A percentile compares a stretch with the other conserved stretches of the same genome.
These are phyloP conservation scores for Phytophthora sansomeana DNA, from an alignment of 352 stramenopile species.

Conservation along the genomic window DNA sequence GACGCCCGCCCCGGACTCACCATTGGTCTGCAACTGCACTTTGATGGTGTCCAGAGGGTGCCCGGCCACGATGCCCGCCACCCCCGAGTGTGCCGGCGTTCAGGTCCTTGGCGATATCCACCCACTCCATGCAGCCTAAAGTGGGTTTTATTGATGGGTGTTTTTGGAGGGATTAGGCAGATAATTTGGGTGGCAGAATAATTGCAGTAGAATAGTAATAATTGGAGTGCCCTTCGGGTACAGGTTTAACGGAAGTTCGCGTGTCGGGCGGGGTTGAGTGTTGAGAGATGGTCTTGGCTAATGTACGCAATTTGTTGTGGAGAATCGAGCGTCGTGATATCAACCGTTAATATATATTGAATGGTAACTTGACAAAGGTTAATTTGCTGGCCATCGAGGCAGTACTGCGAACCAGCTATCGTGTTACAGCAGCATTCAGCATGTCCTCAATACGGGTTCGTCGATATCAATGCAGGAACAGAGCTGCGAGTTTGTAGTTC, in stretches of 20 bases:
- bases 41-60: slow-evolving; percentile 91
- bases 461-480: neutral
- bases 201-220: no score
- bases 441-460: neutral
- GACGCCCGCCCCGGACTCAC: slow-evolving; percentile 40
- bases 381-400: neutral
- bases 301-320: neutral
- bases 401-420: neutral
- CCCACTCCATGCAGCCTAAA: slow-evolving; percentile 70
- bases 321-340: neutral
- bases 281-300: neutral
- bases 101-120: slow-evolving; percentile 85
- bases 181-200: no score
- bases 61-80: slow-evolving; percentile 78
- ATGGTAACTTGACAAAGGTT: neutral
- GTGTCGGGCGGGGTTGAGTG: neutral
- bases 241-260: neutral
- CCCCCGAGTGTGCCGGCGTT: slow-evolving; percentile 85
- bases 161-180: neutral
- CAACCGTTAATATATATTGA: neutral
- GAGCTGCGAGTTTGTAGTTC: neutral
- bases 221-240: neutral
- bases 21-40: slow-evolving; percentile 80
- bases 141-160: neutral
- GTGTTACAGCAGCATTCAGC: neutral